Conservation (phyloP, 129 eudicot species). For the Pittosporum tobira region DNA sequence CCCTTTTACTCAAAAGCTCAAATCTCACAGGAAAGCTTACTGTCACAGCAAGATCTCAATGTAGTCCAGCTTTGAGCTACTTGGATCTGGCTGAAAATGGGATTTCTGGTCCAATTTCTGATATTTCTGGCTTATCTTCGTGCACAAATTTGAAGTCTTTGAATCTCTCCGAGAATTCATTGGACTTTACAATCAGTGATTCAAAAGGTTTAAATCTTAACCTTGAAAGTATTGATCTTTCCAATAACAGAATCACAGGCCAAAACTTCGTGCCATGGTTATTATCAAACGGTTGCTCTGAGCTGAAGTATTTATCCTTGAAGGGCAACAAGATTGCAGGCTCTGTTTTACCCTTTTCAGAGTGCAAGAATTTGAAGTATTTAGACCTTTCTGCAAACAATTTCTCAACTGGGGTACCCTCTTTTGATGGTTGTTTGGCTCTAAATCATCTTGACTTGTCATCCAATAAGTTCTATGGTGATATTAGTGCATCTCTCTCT, state of each 20-base stretch:
- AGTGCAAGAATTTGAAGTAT: slow-evolving; percentile 28
- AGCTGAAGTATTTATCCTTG: slow-evolving; percentile 37
- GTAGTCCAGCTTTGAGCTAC: slow-evolving; percentile 25
- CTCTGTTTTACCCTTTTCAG: slow-evolving; percentile 2
- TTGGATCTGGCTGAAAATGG: slow-evolving; percentile 65
- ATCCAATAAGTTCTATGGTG: slow-evolving; percentile 53
- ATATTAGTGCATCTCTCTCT: slow-evolving; percentile 28
- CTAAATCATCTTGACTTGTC: slow-evolving; percentile 58
- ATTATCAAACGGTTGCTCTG: slow-evolving; percentile 36
- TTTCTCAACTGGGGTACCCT: slow-evolving; percentile 39
- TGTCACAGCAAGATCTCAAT: slow-evolving; percentile 29
- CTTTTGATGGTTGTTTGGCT: slow-evolving; percentile 29
- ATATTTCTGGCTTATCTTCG: slow-evolving; percentile 24
- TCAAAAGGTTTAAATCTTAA: slow-evolving; percentile 15
- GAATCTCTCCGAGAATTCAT: slow-evolving; percentile 46
- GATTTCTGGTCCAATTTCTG: slow-evolving; percentile 58
- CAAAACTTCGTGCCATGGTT: slow-evolving; percentile 53
- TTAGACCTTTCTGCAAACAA: slow-evolving; percentile 67
- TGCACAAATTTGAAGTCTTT: slow-evolving; percentile 38
- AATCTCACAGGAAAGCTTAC: slow-evolving; percentile 44
- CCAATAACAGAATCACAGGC: slow-evolving; percentile 50
- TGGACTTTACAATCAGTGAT: slow-evolving; percentile 37
- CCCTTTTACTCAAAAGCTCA: slow-evolving; percentile 33
- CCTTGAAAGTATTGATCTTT: slow-evolving; percentile 45
- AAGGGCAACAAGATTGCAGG: slow-evolving; percentile 61